Percentiles rank a stretch among this genome's conserved stretches.
phyloP scores from a whole-genome alignment of 169 alveolate genomes.

The Plasmodium vivax region DNA sequence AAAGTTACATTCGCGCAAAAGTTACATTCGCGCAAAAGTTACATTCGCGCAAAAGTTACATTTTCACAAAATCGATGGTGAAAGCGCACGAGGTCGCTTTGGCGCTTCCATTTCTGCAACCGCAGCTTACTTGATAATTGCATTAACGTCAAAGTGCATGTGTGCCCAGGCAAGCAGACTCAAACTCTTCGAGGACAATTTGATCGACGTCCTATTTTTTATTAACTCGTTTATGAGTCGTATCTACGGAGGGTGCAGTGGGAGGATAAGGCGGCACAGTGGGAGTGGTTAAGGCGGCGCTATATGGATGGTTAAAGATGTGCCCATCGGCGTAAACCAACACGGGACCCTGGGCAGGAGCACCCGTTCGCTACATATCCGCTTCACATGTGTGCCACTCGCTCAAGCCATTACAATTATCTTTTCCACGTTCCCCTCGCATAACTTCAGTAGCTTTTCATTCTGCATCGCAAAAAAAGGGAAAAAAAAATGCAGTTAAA shows the following conservation, averaged over 20 bases:
- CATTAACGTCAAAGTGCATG: conserved; percentile 58
- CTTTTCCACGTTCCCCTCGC: conserved; percentile 11
- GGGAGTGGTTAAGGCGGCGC: background rate
- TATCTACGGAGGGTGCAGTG: conserved; percentile 1
- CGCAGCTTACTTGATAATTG: conserved; percentile 41
- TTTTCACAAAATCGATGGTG: background rate
- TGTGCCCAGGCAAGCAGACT: conserved; percentile 71
- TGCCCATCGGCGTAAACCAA: background rate
- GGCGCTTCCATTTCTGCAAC: background rate
- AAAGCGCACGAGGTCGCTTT: background rate
- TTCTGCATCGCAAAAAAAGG: conserved; percentile 18
- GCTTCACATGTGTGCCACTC: background rate
- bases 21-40: too few species aligned
- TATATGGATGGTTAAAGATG: too few species aligned
- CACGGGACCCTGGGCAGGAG: background rate
- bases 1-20: too few species aligned
- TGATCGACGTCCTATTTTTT: conserved; percentile 52
- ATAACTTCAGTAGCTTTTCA: background rate
- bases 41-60: background rate
- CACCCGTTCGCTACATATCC: background rate
- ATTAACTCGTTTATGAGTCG: conserved; percentile 74
- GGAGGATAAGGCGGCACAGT: background rate
- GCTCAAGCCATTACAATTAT: conserved; percentile 32
- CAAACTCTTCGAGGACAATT: conserved; percentile 65
- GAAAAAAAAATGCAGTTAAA: background rate